A percentile compares a stretch with the other conserved stretches of the same genome.
These are phyloP conservation scores for Leccinellum albellum DNA, from an alignment of 768 basidiomycete species.

Conservation along the genomic window DNA sequence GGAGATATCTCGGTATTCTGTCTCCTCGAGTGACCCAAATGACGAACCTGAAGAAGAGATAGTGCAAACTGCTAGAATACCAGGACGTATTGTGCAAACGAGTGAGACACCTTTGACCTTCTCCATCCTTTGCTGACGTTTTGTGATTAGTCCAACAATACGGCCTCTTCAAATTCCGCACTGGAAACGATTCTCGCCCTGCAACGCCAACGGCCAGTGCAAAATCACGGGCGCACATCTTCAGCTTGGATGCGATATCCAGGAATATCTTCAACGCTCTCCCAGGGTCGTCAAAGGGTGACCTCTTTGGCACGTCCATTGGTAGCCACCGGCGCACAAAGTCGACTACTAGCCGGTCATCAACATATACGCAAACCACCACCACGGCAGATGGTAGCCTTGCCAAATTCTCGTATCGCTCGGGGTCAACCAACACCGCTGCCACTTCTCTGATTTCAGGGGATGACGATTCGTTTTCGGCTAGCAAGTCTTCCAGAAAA, in stretches of 20 bases:
- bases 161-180: slow-evolving; percentile 84
- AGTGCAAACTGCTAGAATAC: slow-evolving; percentile 71
- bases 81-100: slow-evolving; percentile 72
- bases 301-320: slow-evolving; percentile 73
- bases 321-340: slow-evolving; percentile 59
- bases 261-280: slow-evolving; percentile 79
- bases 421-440: slow-evolving; percentile 60
- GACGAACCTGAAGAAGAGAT: slow-evolving; percentile 82
- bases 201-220: slow-evolving; percentile 78
- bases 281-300: slow-evolving; percentile 64
- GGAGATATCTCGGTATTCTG: slow-evolving; percentile 74
- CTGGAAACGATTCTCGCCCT: slow-evolving; percentile 72
- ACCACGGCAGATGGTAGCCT: slow-evolving; percentile 64
- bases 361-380: slow-evolving; percentile 67
- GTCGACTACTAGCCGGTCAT: slow-evolving; percentile 70
- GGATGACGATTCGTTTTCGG: slow-evolving; percentile 58
- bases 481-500: slow-evolving; percentile 40
- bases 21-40: slow-evolving; percentile 67
- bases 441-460: slow-evolving; percentile 58
- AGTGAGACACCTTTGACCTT: slow-evolving; percentile 47
- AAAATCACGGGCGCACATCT: slow-evolving; percentile 75
- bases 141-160: slow-evolving; percentile 69
- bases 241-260: slow-evolving; percentile 86
- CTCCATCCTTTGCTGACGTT: background rate
- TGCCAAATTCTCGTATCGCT: slow-evolving; percentile 68